A percentile compares a stretch with the other conserved stretches of the same genome.
These are phyloP conservation scores for Ilyonectria robusta DNA, from an alignment of 2,329 filamentous ascomycete species.

Conservation along the genomic window DNA sequence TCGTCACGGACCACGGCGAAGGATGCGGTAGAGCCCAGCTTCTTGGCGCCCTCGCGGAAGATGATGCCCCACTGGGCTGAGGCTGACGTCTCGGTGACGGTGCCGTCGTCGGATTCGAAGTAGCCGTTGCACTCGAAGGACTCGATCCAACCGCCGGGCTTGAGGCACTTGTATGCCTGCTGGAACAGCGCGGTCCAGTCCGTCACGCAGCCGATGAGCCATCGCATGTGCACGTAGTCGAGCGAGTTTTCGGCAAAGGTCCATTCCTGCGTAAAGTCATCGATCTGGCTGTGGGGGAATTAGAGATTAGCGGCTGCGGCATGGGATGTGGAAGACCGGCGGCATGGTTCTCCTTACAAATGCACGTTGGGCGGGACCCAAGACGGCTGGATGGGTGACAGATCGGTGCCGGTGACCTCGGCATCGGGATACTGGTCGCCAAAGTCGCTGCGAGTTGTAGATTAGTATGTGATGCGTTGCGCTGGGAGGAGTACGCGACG, in stretches of 20 bases:
- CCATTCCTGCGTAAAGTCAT: constrained; percentile 51
- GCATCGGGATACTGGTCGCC: constrained; percentile 58
- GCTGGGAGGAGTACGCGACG: neutral
- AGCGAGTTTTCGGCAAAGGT: constrained; percentile 54
- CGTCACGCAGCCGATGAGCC: constrained; percentile 67
- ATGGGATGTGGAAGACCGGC: neutral
- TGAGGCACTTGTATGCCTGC: constrained; percentile 64
- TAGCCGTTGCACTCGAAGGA: constrained; percentile 44
- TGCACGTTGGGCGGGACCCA: constrained; percentile 51
- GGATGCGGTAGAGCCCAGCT: constrained; percentile 2
- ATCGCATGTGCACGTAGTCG: constrained; percentile 72
- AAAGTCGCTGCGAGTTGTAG: constrained; percentile 58
- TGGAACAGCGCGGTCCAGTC: constrained; percentile 69
- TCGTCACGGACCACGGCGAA: constrained; percentile 23
- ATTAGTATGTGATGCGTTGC: neutral
- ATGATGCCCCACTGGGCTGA: constrained; percentile 45
- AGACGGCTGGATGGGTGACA: constrained; percentile 69
- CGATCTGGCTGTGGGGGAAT: constrained; percentile 17
- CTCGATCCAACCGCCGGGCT: constrained; percentile 65
- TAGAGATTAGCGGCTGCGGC: neutral
- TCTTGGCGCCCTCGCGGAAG: constrained; percentile 45
- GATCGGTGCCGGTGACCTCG: constrained; percentile 63
- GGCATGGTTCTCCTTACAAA: constrained; percentile 15
- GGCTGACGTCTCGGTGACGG: constrained; percentile 43
- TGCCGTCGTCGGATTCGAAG: constrained; percentile 48